Percentiles rank a stretch among this genome's conserved stretches.
Evolutionary conservation across 2,329 filamentous ascomycete species (phyloP).

Genomic region (Fusarium sp.): DNA sequence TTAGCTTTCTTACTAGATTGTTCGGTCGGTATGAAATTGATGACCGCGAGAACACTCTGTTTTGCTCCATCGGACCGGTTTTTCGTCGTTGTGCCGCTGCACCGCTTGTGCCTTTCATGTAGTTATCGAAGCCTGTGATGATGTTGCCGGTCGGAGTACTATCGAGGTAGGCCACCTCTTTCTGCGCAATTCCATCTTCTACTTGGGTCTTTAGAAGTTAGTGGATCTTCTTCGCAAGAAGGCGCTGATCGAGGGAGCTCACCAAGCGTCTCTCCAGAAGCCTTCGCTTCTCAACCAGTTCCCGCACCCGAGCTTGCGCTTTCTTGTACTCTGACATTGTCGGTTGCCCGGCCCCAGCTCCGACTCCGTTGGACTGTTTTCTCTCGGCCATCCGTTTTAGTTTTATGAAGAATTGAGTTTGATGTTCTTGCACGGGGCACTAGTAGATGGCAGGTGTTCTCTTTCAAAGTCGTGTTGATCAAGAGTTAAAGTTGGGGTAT

Average conservation of each 20-base stretch:
- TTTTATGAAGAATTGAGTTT: not conserved
- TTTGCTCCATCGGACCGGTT: constrained; percentile 71
- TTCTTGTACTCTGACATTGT: constrained; percentile 60
- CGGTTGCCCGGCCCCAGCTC: constrained; percentile 44
- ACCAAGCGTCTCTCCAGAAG: constrained; percentile 52
- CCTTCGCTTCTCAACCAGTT: constrained; percentile 57
- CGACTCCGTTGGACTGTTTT: constrained; percentile 41
- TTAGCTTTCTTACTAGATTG: constrained; percentile 45
- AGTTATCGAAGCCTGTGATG: constrained; percentile 96
- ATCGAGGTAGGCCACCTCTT: constrained; percentile 89
- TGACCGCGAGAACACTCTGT: constrained; percentile 76
- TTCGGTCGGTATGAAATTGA: constrained; percentile 68
- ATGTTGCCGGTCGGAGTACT: constrained; percentile 92
- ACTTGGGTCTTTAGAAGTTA: constrained; percentile 48
- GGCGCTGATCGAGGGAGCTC: constrained; percentile 10
- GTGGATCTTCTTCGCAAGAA: constrained; percentile 45
- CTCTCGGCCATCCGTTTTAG: constrained; percentile 48
- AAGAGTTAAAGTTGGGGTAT: constrained; percentile 11
- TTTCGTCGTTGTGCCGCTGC: constrained; percentile 70
- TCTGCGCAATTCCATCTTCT: constrained; percentile 85
- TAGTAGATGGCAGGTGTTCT: not conserved
- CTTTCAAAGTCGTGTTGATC: constrained; percentile 11
- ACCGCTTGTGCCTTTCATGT: constrained; percentile 87
- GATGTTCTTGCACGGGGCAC: not conserved
- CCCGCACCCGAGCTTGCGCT: constrained; percentile 58